A percentile compares a stretch with the other conserved stretches of the same genome.
These are phyloP conservation scores for Aquilaria yunnanensis DNA, from an alignment of 345 rosid genomes.

Conservation along the genomic window DNA sequence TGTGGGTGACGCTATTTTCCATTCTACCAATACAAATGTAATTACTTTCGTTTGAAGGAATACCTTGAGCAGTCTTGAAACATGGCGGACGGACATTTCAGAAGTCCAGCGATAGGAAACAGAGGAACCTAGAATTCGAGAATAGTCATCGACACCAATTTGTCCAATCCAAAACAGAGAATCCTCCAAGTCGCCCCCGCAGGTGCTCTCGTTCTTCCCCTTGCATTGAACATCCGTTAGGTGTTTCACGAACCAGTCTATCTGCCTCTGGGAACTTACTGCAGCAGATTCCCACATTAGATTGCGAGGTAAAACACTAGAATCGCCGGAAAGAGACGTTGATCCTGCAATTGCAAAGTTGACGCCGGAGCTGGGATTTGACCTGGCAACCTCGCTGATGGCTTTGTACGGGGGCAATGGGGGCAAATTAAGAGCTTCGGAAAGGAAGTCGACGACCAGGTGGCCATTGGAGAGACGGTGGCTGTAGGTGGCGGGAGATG, in stretches of 20 bases:
- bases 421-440: slow-evolving; percentile 23
- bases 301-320: neutral
- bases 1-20: too few relatives aligned
- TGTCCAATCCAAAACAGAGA: slow-evolving; percentile 41
- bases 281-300: slow-evolving; percentile 27
- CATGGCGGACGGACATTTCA: slow-evolving; percentile 14
- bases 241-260: slow-evolving; percentile 34
- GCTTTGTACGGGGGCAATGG: slow-evolving; percentile 11
- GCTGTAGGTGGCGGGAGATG: neutral
- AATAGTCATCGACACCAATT: slow-evolving; percentile 33
- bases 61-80: slow-evolving; percentile 27
- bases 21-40: too few relatives aligned
- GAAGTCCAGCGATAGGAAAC: slow-evolving; percentile 13
- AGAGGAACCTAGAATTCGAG: slow-evolving; percentile 25
- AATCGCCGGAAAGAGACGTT: slow-evolving; percentile 21
- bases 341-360: slow-evolving; percentile 42
- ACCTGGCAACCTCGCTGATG: slow-evolving; percentile 7
- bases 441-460: slow-evolving; percentile 34
- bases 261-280: slow-evolving; percentile 17
- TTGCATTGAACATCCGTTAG: neutral
- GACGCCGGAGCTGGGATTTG: slow-evolving; percentile 19
- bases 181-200: slow-evolving; percentile 10
- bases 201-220: slow-evolving; percentile 5
- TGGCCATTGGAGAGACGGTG: slow-evolving; percentile 23
- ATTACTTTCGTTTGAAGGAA: neutral